phyloP scores from a whole-genome alignment of 148 eudicot species.

The Cornus kousa region DNA sequence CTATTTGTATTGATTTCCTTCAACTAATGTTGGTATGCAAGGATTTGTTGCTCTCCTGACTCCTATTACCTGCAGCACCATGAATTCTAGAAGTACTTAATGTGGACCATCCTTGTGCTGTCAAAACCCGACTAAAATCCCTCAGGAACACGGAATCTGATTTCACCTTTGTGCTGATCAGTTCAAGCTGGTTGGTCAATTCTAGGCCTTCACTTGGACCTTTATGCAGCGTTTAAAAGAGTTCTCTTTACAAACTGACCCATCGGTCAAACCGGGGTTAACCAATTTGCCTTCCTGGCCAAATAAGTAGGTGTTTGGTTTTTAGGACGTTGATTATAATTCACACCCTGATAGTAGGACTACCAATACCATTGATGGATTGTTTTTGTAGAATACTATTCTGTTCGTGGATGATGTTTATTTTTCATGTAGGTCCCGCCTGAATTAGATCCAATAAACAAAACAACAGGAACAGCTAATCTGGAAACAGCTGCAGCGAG shows the following conservation, averaged over 20 bases:
- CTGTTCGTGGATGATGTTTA: not conserved
- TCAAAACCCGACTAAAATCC: no score
- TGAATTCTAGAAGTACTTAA: conserved; percentile 3
- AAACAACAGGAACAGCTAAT: conserved; percentile 8
- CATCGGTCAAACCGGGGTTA: not conserved
- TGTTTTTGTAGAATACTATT: conserved; percentile 1
- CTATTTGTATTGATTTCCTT: not conserved
- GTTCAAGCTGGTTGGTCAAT: not conserved
- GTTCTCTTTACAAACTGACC: not conserved
- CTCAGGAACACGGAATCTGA: not conserved
- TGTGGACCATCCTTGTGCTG: no score
- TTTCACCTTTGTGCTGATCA: not conserved
- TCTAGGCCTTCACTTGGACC: not conserved
- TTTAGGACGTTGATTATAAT: not conserved
- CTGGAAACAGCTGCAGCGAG: conserved; percentile 22
- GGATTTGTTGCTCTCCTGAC: not conserved
- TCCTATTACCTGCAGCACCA: not conserved
- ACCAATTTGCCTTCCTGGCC: not conserved
- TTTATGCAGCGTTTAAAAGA: no score
- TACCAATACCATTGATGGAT: not conserved
- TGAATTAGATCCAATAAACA: conserved; percentile 34
- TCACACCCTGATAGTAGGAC: not conserved
- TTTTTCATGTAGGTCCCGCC: conserved; percentile 54
- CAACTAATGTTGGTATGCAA: not conserved
- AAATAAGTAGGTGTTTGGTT: not conserved